Conservation (phyloP, 768 basidiomycete species). For the Amanita rimosa region DNA sequence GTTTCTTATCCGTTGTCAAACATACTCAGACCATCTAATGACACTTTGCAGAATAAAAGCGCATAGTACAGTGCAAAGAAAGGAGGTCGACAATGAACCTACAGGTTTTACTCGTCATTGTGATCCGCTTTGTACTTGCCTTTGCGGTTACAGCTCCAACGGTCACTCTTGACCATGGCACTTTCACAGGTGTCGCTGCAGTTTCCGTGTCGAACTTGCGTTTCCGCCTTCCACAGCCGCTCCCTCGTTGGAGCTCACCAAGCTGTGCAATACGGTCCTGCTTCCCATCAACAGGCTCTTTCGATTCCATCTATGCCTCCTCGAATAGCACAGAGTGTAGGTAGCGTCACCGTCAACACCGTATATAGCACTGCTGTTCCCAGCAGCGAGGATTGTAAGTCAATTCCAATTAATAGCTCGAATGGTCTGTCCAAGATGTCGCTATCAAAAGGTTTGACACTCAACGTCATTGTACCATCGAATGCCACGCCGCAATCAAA, state of each 20-base stretch:
- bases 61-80: no score
- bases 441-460: constrained; percentile 16
- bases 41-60: no score
- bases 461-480: constrained; percentile 31
- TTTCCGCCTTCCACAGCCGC: constrained; percentile 29
- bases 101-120: no score
- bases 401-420: not conserved
- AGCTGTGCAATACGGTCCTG: constrained; percentile 29
- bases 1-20: no score
- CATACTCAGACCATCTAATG: no score
- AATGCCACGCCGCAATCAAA: constrained; percentile 19
- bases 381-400: constrained; percentile 33
- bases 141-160: not conserved
- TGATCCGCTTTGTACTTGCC: no score
- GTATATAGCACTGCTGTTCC: constrained; percentile 17
- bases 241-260: constrained; percentile 19
- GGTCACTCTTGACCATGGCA: constrained; percentile 6
- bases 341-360: constrained; percentile 17
- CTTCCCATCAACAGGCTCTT: constrained; percentile 35
- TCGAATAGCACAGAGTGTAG: constrained; percentile 15
- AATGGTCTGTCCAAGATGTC: not conserved
- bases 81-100: no score
- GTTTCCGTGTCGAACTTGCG: constrained; percentile 25
- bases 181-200: not conserved
- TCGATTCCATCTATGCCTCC: constrained; percentile 14